phyloP scores from a whole-genome alignment of 306 rosid species.

The Trichosanthes truncata region DNA sequence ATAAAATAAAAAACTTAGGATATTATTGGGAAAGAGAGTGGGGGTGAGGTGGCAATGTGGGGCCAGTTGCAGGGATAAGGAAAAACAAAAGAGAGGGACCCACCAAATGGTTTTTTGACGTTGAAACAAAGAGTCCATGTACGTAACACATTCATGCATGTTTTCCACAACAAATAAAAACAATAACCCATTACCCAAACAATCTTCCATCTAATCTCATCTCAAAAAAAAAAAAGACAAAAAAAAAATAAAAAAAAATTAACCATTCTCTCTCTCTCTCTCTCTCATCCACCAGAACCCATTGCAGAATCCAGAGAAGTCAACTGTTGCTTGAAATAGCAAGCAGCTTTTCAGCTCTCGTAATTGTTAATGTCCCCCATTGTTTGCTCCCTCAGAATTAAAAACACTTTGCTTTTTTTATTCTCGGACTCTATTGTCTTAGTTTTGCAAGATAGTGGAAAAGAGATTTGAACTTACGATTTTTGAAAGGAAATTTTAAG shows the following conservation, averaged over 20 bases:
- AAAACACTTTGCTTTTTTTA: background rate
- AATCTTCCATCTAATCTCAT: background rate
- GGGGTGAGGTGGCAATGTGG: background rate
- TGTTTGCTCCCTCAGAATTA: too few relatives aligned
- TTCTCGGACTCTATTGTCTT: background rate
- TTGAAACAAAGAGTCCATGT: constrained; percentile 10
- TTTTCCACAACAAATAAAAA: background rate
- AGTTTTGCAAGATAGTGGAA: too few relatives aligned
- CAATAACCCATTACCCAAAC: background rate
- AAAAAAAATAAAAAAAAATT: too few relatives aligned
- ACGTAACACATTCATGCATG: constrained; percentile 12
- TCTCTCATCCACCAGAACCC: background rate
- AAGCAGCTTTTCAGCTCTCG: too few relatives aligned
- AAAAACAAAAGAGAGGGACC: background rate
- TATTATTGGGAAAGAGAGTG: background rate
- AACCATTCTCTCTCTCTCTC: background rate
- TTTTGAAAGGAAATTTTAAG: too few relatives aligned
- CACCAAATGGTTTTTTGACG: background rate
- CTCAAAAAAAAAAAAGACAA: too few relatives aligned
- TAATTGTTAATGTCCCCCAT: too few relatives aligned
- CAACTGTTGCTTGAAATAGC: background rate
- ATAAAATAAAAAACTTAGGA: background rate
- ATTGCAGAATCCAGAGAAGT: background rate
- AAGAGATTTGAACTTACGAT: background rate
- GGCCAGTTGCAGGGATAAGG: background rate